Evolutionary conservation across 768 basidiomycete genomes (phyloP).

Genomic region (Rhodotorula diobovata): DNA sequence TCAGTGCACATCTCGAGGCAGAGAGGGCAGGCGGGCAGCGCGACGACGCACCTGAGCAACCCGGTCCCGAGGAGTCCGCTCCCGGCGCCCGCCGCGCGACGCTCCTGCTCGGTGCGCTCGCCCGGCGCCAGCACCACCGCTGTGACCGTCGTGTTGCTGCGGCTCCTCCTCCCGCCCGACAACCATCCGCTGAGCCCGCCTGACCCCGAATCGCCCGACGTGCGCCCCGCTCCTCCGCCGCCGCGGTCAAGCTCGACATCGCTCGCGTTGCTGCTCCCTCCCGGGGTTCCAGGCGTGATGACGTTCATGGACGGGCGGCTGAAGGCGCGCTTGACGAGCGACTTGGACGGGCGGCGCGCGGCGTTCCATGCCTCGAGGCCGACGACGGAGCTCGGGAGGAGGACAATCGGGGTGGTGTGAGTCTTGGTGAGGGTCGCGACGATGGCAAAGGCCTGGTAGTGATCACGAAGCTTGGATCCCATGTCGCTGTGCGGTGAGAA

Average conservation of each 20-base stretch:
- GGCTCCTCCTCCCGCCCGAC: constrained; percentile 4
- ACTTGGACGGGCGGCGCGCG: constrained; percentile 17
- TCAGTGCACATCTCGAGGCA: not conserved
- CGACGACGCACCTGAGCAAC: constrained; percentile 12
- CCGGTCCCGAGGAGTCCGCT: constrained; percentile 16
- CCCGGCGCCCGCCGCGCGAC: constrained; percentile 19
- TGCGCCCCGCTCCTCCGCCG: not conserved
- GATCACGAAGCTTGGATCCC: constrained; percentile 8
- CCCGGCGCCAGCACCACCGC: constrained; percentile 1
- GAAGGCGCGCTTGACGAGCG: constrained; percentile 20
- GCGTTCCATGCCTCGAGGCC: constrained; percentile 34
- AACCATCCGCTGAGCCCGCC: not conserved
- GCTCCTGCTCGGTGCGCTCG: constrained; percentile 2
- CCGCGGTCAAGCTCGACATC: not conserved
- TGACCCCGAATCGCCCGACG: not conserved
- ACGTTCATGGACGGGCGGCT: not conserved
- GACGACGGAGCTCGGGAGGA: constrained; percentile 14
- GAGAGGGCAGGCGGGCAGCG: no score
- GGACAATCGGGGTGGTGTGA: constrained; percentile 3
- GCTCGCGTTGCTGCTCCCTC: not conserved
- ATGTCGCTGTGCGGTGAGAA: constrained; percentile 3
- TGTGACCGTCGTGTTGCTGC: constrained; percentile 6
- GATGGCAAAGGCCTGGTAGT: constrained; percentile 31
- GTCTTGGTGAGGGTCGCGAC: constrained; percentile 17
- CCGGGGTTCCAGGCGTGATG: not conserved